A percentile compares a stretch with the other conserved stretches of the same genome.
phyloP scores from a whole-genome alignment of 1,284 basidiomycete species.

The Calocybe gambosa region DNA sequence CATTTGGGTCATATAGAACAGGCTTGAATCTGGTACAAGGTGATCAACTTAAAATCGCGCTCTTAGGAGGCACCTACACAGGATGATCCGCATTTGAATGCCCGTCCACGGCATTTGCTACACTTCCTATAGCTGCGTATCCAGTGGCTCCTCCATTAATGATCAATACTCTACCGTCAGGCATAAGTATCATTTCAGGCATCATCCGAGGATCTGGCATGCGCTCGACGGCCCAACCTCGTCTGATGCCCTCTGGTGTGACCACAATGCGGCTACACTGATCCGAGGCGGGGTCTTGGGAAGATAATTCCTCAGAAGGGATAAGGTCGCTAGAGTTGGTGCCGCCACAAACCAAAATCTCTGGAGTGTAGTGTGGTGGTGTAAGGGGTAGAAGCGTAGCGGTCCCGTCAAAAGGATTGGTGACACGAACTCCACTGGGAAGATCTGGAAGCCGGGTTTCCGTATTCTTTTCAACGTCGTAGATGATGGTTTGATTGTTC shows the following conservation, averaged over 20 bases:
- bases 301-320: slow-evolving; percentile 24
- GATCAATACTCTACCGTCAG: slow-evolving; percentile 46
- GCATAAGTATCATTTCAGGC: slow-evolving; percentile 45
- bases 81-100: slow-evolving; percentile 43
- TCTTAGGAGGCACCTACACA: no score
- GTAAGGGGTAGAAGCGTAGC: slow-evolving; percentile 8
- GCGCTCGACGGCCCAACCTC: slow-evolving; percentile 33
- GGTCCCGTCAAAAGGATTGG: slow-evolving; percentile 11
- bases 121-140: slow-evolving; percentile 43
- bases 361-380: slow-evolving; percentile 4
- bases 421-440: slow-evolving; percentile 6
- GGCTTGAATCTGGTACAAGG: slow-evolving; percentile 42
- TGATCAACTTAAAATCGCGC: no score
- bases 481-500: slow-evolving; percentile 30
- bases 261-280: slow-evolving; percentile 29
- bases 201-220: slow-evolving; percentile 37
- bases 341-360: slow-evolving; percentile 34
- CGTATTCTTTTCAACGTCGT: slow-evolving; percentile 36
- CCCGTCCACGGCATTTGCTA: slow-evolving; percentile 29
- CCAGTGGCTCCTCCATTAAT: slow-evolving; percentile 41
- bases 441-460: slow-evolving; percentile 19
- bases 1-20: slow-evolving; percentile 44
- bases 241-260: slow-evolving; percentile 31
- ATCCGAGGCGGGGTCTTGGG: slow-evolving; percentile 35
- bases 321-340: slow-evolving; percentile 25